phyloP scores from a whole-genome alignment of 2,329 filamentous ascomycete species.

The Ascochyta clinopodiicola region DNA sequence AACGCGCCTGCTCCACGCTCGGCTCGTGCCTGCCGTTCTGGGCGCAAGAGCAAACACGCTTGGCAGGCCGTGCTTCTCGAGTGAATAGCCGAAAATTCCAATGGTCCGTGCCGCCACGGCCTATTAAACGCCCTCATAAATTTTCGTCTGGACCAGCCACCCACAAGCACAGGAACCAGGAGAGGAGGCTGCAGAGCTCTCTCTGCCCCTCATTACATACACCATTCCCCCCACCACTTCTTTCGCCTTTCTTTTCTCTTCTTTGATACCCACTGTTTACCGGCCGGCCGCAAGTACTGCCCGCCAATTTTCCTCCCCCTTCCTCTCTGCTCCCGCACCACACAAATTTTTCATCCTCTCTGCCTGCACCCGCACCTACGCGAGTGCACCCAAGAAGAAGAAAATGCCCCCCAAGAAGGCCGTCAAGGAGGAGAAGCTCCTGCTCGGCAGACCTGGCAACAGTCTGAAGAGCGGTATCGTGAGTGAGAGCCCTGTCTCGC shows the following conservation, averaged over 20 bases:
- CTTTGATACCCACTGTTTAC: slow-evolving; percentile 60
- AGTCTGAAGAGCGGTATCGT: slow-evolving; percentile 98
- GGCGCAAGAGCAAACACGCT: slow-evolving; percentile 4
- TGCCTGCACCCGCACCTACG: slow-evolving; percentile 56
- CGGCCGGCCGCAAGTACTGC: slow-evolving; percentile 59
- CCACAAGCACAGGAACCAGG: slow-evolving; percentile 21
- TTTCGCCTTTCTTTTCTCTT: slow-evolving; percentile 57
- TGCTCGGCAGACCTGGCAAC: slow-evolving; percentile 95
- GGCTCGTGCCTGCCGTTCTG: slow-evolving; percentile 20
- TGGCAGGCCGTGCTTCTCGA: background rate
- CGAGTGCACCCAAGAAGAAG: slow-evolving; percentile 63
- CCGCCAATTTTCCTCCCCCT: slow-evolving; percentile 46
- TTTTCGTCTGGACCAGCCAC: slow-evolving; percentile 18
- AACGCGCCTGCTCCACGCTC: slow-evolving; percentile 12
- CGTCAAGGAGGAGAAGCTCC: slow-evolving; percentile 91
- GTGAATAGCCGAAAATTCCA: no score
- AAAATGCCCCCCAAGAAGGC: slow-evolving; percentile 97
- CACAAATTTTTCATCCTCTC: slow-evolving; percentile 43
- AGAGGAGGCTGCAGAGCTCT: slow-evolving; percentile 44
- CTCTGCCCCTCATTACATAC: slow-evolving; percentile 38
- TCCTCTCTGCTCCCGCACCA: slow-evolving; percentile 51
- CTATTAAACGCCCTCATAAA: background rate
- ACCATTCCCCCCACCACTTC: slow-evolving; percentile 47
- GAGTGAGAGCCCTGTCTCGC: slow-evolving; percentile 66
- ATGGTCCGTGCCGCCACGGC: no score